Evolutionary conservation across 768 basidiomycete genomes (phyloP).

Genomic region (Fomitopsis serialis): DNA sequence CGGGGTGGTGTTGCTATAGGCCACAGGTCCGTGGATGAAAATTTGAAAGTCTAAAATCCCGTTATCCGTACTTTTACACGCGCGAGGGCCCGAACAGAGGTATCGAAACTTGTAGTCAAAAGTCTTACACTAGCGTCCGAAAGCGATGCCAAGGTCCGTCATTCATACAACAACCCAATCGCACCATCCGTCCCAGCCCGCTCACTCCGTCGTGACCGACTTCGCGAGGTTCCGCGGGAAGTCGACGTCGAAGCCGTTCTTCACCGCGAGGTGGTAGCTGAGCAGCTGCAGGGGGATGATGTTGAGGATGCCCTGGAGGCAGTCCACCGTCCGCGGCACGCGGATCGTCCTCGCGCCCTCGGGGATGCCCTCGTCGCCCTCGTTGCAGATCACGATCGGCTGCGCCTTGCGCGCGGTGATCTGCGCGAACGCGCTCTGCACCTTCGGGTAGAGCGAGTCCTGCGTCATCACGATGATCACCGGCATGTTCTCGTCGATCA

Average conservation of each 20-base stretch:
- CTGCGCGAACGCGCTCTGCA: conserved; percentile 92
- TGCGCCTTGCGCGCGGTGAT: conserved; percentile 97
- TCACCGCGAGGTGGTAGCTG: conserved; percentile 93
- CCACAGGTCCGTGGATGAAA: too few species aligned
- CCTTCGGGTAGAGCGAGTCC: conserved; percentile 97
- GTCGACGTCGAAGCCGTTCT: conserved; percentile 95
- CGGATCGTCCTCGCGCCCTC: conserved; percentile 81
- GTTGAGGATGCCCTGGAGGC: conserved; percentile 92
- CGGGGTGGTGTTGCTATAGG: too few species aligned
- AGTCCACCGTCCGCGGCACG: conserved; percentile 92
- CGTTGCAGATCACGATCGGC: conserved; percentile 93
- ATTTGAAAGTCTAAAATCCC: neutral
- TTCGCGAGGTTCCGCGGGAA: conserved; percentile 88
- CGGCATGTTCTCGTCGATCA: conserved; percentile 98
- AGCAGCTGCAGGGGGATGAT: conserved; percentile 94
- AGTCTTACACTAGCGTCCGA: neutral
- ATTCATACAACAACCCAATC: too few species aligned
- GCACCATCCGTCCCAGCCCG: neutral
- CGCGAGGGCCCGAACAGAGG: neutral
- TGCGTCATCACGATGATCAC: conserved; percentile 99
- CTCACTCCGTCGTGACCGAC: conserved; percentile 29
- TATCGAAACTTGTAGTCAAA: neutral
- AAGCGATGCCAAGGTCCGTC: conserved; percentile 1
- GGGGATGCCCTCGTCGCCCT: conserved; percentile 78
- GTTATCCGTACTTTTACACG: neutral